These are phyloP conservation scores for Lactarius tabidus DNA, from an alignment of 768 basidiomycete species.

Conservation along the genomic window DNA sequence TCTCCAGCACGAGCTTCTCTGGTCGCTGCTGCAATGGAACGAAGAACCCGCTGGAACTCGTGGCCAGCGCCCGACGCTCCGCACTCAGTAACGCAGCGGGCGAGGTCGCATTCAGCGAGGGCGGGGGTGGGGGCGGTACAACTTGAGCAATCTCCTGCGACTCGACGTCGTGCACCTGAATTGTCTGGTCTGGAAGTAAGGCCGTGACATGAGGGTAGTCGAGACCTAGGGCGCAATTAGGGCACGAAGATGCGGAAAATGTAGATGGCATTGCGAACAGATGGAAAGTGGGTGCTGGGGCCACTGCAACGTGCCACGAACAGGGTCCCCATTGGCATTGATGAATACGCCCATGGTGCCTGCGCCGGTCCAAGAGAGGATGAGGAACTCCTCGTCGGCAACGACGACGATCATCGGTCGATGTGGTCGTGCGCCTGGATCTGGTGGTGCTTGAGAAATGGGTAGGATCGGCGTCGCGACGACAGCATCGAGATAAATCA, in stretches of 20 bases:
- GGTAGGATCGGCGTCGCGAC: slow-evolving; percentile 72
- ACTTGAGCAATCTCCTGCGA: slow-evolving; percentile 70
- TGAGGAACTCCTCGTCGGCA: slow-evolving; percentile 73
- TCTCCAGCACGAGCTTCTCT: slow-evolving; percentile 36
- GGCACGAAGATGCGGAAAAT: background rate
- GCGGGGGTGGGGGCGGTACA: slow-evolving; percentile 44
- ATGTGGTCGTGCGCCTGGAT: slow-evolving; percentile 37
- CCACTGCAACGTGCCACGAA: slow-evolving; percentile 88
- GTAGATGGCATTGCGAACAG: slow-evolving; percentile 49
- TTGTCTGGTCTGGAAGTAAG: slow-evolving; percentile 70
- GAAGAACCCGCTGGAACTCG: slow-evolving; percentile 37
- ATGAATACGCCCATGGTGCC: slow-evolving; percentile 85
- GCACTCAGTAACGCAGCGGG: slow-evolving; percentile 28
- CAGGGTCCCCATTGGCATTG: slow-evolving; percentile 79
- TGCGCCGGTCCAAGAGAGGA: slow-evolving; percentile 79
- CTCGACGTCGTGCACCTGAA: slow-evolving; percentile 79
- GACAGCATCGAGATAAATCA: slow-evolving; percentile 73
- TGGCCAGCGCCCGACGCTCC: slow-evolving; percentile 32
- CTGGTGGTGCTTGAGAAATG: slow-evolving; percentile 58
- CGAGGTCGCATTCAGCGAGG: slow-evolving; percentile 24
- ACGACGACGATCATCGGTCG: slow-evolving; percentile 76
- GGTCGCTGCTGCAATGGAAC: slow-evolving; percentile 41
- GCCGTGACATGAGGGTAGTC: slow-evolving; percentile 81
- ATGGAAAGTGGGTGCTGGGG: slow-evolving; percentile 68
- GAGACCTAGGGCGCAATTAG: slow-evolving; percentile 45